phyloP scores from a whole-genome alignment of 2,329 filamentous ascomycete genomes.

The Nigrograna mackinnonii region DNA sequence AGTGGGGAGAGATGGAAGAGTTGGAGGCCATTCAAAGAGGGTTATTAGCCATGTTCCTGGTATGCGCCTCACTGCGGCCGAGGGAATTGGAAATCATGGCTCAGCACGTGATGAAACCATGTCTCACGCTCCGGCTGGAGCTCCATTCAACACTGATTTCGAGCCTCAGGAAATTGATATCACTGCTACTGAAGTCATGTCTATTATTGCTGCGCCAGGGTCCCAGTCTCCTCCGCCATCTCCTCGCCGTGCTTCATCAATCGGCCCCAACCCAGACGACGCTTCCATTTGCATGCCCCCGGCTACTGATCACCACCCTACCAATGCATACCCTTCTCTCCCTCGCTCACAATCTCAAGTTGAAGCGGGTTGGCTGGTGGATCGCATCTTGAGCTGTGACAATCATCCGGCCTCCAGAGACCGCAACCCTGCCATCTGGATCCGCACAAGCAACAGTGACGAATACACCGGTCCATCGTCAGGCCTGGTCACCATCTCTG shows the following conservation, averaged over 20 bases:
- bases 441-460: not conserved
- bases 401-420: not conserved
- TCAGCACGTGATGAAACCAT: not conserved
- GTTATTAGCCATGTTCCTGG: not conserved
- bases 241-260: not conserved
- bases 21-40: not conserved
- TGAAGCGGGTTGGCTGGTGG: not conserved
- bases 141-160: not conserved
- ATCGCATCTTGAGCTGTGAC: not conserved
- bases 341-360: no score
- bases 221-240: not conserved
- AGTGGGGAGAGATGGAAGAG: not conserved
- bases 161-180: not conserved
- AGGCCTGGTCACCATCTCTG: not conserved
- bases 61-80: not conserved
- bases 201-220: not conserved
- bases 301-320: not conserved
- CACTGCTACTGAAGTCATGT: not conserved
- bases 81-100: not conserved
- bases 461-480: not conserved
- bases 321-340: no score
- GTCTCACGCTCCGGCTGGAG: not conserved
- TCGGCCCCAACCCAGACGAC: not conserved
- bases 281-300: not conserved
- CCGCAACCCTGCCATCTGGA: not conserved